Percentiles rank a stretch among this genome's conserved stretches.
These are phyloP conservation scores for Salmacisia buchloeana DNA, from an alignment of 1,284 basidiomycete genomes.

Conservation along the genomic window DNA sequence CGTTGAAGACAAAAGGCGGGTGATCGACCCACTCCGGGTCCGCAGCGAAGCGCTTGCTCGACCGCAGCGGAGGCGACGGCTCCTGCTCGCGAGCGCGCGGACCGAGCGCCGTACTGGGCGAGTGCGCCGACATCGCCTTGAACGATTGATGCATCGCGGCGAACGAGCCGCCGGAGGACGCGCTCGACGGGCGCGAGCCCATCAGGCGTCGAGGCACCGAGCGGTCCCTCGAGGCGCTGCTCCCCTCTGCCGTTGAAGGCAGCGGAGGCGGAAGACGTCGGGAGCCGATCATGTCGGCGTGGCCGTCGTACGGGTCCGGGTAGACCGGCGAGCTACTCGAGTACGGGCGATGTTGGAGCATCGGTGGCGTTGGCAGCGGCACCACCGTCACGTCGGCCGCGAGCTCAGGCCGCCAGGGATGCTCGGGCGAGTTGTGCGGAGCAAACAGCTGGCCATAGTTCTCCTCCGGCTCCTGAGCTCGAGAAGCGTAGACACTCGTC, in stretches of 20 bases:
- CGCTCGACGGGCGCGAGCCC: background rate
- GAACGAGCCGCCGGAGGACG: background rate
- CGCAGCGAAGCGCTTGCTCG: conserved; percentile 3
- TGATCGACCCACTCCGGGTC: background rate
- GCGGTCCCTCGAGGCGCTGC: background rate
- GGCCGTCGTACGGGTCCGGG: background rate
- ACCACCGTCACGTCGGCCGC: no score
- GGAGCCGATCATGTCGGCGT: background rate
- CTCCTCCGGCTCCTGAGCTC: no score
- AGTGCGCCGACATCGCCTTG: background rate
- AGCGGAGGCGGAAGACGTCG: background rate
- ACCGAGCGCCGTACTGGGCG: background rate
- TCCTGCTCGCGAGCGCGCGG: background rate
- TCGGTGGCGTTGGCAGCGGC: background rate
- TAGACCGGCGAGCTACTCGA: background rate
- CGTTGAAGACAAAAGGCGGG: background rate
- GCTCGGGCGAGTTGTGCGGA: no score
- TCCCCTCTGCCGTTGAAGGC: background rate
- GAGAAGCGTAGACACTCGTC: no score
- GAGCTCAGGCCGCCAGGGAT: no score
- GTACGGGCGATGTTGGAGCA: background rate
- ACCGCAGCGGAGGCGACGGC: background rate
- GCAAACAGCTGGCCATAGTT: no score
- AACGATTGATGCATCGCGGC: conserved; percentile 4
- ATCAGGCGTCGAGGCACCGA: background rate